A percentile compares a stretch with the other conserved stretches of the same genome.
Conservation (phyloP, 2,329 filamentous ascomycete genomes). For the Camptophora hylomeconis region DNA sequence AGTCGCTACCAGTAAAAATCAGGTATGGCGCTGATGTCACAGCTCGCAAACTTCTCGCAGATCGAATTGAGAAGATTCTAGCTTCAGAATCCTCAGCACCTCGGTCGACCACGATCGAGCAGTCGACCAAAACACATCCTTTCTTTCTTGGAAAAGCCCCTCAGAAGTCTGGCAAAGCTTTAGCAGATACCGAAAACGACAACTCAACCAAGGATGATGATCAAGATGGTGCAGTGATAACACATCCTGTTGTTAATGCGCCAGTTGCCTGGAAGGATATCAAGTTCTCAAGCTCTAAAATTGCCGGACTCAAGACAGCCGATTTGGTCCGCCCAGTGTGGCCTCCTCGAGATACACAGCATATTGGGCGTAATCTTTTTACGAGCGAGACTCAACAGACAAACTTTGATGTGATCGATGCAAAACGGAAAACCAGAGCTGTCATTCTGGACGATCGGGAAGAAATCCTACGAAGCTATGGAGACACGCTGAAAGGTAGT, state of each 20-base stretch:
- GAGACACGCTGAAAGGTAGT: too few relatives aligned
- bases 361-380: too few relatives aligned
- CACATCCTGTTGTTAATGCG: too few relatives aligned
- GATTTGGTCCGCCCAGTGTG: constrained; percentile 7
- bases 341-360: constrained; percentile 12
- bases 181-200: constrained; percentile 18
- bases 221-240: not conserved
- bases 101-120: constrained; percentile 19
- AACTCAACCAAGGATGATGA: constrained; percentile 19
- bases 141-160: constrained; percentile 52
- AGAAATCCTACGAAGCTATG: too few relatives aligned
- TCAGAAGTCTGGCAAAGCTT: constrained; percentile 12
- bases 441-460: too few relatives aligned
- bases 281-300: constrained; percentile 9
- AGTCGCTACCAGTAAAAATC: constrained; percentile 9
- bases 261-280: constrained; percentile 14
- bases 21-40: constrained; percentile 4
- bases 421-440: too few relatives aligned
- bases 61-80: constrained; percentile 49
- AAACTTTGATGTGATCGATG: too few relatives aligned
- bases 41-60: constrained; percentile 33
- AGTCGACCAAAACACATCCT: constrained; percentile 46
- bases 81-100: constrained; percentile 13
- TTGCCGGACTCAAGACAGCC: constrained; percentile 4
- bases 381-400: too few relatives aligned